These are phyloP conservation scores for Chytriomyces sp. DNA, from an alignment of 192 early-diverging fungal species.

Conservation along the genomic window DNA sequence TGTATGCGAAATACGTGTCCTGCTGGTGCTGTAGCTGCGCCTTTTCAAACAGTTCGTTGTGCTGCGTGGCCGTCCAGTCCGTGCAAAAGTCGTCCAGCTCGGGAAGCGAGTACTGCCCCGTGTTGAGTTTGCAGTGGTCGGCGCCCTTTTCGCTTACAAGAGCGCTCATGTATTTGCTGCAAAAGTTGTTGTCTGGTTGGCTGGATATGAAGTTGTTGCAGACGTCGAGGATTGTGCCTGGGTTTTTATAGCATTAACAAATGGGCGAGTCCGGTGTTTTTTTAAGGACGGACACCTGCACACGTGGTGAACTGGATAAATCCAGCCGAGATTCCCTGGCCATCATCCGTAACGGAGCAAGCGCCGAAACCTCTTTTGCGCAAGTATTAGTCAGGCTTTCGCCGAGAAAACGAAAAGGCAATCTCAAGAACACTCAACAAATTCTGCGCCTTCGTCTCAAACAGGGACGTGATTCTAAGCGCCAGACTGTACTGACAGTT, in stretches of 20 bases:
- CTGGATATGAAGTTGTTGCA: not conserved
- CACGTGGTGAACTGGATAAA: conserved; percentile 40
- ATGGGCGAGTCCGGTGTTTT: no score
- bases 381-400: not conserved
- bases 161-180: not conserved
- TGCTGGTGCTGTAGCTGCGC: not conserved
- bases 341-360: conserved; percentile 28
- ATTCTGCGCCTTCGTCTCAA: conserved; percentile 13
- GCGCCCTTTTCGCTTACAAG: not conserved
- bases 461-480: conserved; percentile 23
- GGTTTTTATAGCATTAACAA: no score
- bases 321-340: conserved; percentile 37
- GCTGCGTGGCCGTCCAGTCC: not conserved
- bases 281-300: not conserved
- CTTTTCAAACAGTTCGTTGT: not conserved
- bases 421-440: not conserved
- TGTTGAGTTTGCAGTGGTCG: not conserved
- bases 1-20: conserved; percentile 4
- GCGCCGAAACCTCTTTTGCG: not conserved
- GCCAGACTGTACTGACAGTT: conserved; percentile 32
- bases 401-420: not conserved
- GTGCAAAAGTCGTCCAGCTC: not conserved
- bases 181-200: not conserved
- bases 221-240: conserved; percentile 1
- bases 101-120: not conserved